Evolutionary conservation across 768 basidiomycete genomes (phyloP), one percentile per base, ranked within the genome.

Genomic region (Kwoniella dejecticola): DNA sequence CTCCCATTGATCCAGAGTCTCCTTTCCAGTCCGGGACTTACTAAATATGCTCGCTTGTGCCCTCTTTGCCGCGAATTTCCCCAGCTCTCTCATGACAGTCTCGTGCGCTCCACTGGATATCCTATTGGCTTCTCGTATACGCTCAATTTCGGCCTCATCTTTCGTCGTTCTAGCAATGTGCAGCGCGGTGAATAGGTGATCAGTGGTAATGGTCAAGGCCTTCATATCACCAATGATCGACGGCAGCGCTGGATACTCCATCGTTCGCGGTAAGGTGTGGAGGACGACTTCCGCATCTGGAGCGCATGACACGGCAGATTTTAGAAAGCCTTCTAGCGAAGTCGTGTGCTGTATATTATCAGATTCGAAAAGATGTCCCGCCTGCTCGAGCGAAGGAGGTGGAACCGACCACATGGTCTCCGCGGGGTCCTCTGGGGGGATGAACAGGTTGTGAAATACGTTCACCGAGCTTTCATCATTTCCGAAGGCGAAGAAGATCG

Each of bases 81-180:
- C 93, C 13, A 96, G 83, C 8, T 95, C 87, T 7, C 90, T 83
- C 95, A 97, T 98, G 50, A 97, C 86, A 6, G 86, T 84, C 78
- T 93, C 90, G 67, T 97, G 95, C 4, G 95, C 95, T 2, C 87
- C 83, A 0, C 89, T 91, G 68, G 89, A 90, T 68, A 98, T 91
- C 55, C 84, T 83, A 72, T 90, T 92, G 0, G 95, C 95, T 53
- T 84, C 84, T 56, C 83, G 82, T 74, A 98, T 93, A 54, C 84
- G 79, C 8, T 82, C 82, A 52, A 98, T 85, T 79, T 97, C 95
- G 44, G 82, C 75, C 4, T 80, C 74, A 31, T 87, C 87, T 80
- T 97, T 98, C 62, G 83, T 86, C 36, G 97, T 80, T 7, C 95
- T 84, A 17, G 91, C 87, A 19, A 79, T 82, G 65, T 94, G 91